Conservation (phyloP, 768 basidiomycete genomes). For the Suillus americanus region DNA sequence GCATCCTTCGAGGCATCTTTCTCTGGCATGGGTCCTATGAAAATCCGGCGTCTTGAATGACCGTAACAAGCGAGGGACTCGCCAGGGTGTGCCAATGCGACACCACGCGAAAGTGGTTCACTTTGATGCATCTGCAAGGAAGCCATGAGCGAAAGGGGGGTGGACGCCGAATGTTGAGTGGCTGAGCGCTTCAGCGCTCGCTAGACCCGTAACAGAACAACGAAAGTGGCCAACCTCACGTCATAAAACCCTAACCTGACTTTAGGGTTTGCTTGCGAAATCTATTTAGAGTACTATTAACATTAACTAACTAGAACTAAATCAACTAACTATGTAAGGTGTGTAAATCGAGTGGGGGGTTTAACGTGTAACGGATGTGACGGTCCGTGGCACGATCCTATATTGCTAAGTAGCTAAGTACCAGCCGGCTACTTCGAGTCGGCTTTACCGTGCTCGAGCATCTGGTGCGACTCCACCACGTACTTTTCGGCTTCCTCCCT, state of each 20-base stretch:
- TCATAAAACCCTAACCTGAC: slow-evolving; percentile 25
- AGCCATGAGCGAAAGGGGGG: not conserved
- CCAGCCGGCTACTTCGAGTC: slow-evolving; percentile 28
- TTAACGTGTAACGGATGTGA: slow-evolving; percentile 4
- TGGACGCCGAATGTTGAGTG: not conserved
- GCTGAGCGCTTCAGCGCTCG: not conserved
- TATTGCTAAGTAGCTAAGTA: not conserved
- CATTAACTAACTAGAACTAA: not conserved
- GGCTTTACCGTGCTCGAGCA: slow-evolving; percentile 34
- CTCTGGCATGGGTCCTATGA: slow-evolving; percentile 78
- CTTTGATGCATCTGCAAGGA: not conserved
- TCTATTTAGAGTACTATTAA: not conserved
- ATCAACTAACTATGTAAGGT: not conserved
- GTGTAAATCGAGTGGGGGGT: not conserved
- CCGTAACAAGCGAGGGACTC: slow-evolving; percentile 12
- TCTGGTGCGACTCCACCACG: slow-evolving; percentile 57
- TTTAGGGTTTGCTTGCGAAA: slow-evolving; percentile 1
- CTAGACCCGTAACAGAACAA: not conserved
- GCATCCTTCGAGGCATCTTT: slow-evolving; percentile 52
- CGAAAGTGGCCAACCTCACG: not conserved
- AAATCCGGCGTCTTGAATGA: slow-evolving; percentile 51
- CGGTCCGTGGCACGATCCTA: slow-evolving; percentile 3
- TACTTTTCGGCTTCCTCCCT: slow-evolving; percentile 65
- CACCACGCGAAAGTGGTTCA: not conserved
- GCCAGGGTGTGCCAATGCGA: not conserved